Base-by-base conservation (phyloP, 192 early-diverging fungal genomes). In the Coemansia sp. region DNA sequence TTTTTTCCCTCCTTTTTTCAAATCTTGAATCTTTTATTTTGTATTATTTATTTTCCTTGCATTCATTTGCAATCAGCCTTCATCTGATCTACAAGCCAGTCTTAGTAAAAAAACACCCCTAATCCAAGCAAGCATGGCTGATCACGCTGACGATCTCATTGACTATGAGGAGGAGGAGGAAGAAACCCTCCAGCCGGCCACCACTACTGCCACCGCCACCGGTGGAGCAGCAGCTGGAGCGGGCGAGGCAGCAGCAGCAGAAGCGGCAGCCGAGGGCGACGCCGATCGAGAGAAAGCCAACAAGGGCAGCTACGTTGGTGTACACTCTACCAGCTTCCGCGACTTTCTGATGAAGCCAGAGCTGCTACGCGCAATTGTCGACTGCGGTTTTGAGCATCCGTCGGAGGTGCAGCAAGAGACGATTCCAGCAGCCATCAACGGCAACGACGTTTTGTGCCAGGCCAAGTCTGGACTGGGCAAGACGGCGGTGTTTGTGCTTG, bases 331-430 rank as follows among this genome's bases (percentile, higher is more conserved):
- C 44, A 95, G 95, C 72, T 99, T 99, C 91, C 86, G 94, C 76
- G 97, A 99, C 77, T 98, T 99, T 72, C 76, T 99, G 66, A 87
- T 99, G 77, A 96, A 96, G 89, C 95, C 97, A 6, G 97, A 99
- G 78, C 85, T 99, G 41, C 72, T 95, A 54, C 89, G 95, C 56
- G 92, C 95, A 63, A 99, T 98, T 69, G 94, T 92, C 23, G 97
- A 99, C 83, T 99, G 95, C 68, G 97, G 97, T 85, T 99, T 99
- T 72, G 97, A 99, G 86, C 97, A 99, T 85, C 97, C 97, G 48
- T 95, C 93, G 61, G 95, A 99, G 87, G 97, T 99, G 37, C 97
- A 99, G 85, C 97, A 99, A 79, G 95, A 97, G 82, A 96, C 94
- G 73, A 97, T 99, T 70, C 95, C 97, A 48, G 95, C 96, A 67